Evolutionary conservation across 2,329 filamentous ascomycete genomes (phyloP).

Genomic region (Diatrype stigma): DNA sequence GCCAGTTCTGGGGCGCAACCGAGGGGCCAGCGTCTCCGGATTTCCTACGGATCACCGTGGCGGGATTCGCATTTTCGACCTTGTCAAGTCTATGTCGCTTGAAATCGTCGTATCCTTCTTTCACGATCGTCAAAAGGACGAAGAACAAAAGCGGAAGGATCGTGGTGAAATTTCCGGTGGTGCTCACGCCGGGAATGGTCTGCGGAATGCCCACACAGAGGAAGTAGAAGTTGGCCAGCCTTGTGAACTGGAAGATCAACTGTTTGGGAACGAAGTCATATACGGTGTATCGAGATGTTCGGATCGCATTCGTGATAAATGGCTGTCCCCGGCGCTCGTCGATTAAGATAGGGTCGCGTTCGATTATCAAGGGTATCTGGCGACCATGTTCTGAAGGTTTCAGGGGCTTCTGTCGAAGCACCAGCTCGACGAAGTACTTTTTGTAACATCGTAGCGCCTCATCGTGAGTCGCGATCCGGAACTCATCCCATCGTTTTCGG

Average conservation of each 20-base stretch:
- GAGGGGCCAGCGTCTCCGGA: conserved; percentile 2
- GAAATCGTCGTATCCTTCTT: conserved; percentile 85
- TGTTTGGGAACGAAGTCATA: conserved; percentile 86
- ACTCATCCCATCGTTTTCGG: conserved; percentile 11
- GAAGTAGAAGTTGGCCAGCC: conserved; percentile 85
- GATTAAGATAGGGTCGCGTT: conserved; percentile 36
- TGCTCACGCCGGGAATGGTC: conserved; percentile 73
- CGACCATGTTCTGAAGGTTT: conserved; percentile 69
- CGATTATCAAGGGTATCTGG: conserved; percentile 39
- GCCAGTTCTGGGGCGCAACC: conserved; percentile 15
- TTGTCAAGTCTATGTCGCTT: conserved; percentile 76
- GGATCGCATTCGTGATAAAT: conserved; percentile 61
- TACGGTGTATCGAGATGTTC: conserved; percentile 77
- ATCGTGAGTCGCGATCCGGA: conserved; percentile 13
- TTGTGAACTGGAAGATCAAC: conserved; percentile 78
- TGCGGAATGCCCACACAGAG: conserved; percentile 79
- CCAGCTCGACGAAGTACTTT: conserved; percentile 38
- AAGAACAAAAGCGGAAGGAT: conserved; percentile 71
- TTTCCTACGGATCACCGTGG: conserved; percentile 38
- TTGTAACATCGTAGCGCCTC: conserved; percentile 28
- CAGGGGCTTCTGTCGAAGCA: conserved; percentile 63
- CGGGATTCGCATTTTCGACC: conserved; percentile 64
- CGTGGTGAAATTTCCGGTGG: conserved; percentile 70
- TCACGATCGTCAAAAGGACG: conserved; percentile 73
- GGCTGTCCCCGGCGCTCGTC: conserved; percentile 46